These are phyloP conservation scores for Phaeosphaeria sp. DNA, from an alignment of 2,329 filamentous ascomycete species.

Conservation along the genomic window DNA sequence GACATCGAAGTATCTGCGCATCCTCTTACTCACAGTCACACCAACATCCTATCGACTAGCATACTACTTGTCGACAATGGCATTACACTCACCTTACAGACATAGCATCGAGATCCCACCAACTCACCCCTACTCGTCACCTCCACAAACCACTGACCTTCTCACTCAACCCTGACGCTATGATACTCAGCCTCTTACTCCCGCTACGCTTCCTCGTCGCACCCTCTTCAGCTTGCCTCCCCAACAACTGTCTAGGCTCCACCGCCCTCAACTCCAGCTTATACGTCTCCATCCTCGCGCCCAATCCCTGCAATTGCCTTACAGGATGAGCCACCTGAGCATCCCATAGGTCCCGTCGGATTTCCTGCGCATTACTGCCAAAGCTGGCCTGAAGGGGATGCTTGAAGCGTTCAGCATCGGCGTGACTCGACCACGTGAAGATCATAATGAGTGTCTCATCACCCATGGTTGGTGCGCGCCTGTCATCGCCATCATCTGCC, in stretches of 20 bases:
- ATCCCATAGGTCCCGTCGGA: constrained; percentile 34
- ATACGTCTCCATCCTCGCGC: constrained; percentile 29
- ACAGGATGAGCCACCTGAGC: constrained; percentile 34
- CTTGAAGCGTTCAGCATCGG: constrained; percentile 37
- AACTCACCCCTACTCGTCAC: not conserved
- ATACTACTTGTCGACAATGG: not conserved
- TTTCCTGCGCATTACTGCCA: constrained; percentile 28
- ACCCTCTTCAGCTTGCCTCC: constrained; percentile 2
- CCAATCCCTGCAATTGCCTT: constrained; percentile 28
- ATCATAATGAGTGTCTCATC: constrained; percentile 40
- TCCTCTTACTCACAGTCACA: not conserved
- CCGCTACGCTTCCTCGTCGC: constrained; percentile 23
- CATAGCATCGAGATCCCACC: not conserved
- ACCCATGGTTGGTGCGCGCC: constrained; percentile 5
- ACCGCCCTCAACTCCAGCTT: constrained; percentile 36
- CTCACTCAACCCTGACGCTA: constrained; percentile 32
- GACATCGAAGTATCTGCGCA: not conserved
- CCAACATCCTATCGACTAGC: not conserved
- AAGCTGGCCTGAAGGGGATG: constrained; percentile 34
- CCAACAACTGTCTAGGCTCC: constrained; percentile 20
- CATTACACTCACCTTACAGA: not conserved
- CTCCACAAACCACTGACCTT: constrained; percentile 36
- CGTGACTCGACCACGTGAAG: constrained; percentile 37
- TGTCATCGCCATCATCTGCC: constrained; percentile 16
- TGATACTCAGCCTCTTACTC: constrained; percentile 30